Evolutionary conservation across 345 rosid genomes (phyloP), one percentile per base, ranked within the genome.

Genomic region (Melastoma malabathricum): DNA sequence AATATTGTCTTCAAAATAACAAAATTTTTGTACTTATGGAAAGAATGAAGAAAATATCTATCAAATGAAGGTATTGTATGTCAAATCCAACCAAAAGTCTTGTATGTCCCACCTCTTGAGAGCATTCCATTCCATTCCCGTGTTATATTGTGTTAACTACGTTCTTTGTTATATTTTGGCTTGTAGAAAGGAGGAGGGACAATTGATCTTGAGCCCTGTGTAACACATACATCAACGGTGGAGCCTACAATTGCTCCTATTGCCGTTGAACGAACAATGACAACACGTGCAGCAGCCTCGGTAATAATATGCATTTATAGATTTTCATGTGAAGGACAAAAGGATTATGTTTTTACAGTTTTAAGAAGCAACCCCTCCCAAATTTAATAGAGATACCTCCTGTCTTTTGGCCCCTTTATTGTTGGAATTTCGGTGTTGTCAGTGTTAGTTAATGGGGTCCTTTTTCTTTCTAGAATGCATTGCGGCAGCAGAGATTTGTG

Each of bases 241-340:
- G 99, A 93, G 69, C 99, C 99, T 45, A 93, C 99, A 13, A 94
- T 93, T 63, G 99, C 99, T 68, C 99, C 99, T 18, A 78, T 93
- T 60, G 97, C 94, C 58, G 97, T 88, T 58, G 99, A 93, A 67
- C 82, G 99, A 58, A 79, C 99, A 55, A 93, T 93, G 95, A 93
- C 99, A 53, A 93, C 99, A 43, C 76, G 99, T 56, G 99, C 97
- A 31, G 99, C 99, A 39, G 99, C 99, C 66, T 93, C 97, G 75
- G 97, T 93, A 84, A 57, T 58, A 55, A 58, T 44, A 59, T 3
- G 20, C 47, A 19, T 29, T 34, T 34, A 34, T 12, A 34, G 12
- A 10, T 34, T 31, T 34, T 34, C 41, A 34, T 12, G 41, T 9
- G 12, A 34, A 34, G 12, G 6, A 12, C 41, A 10, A 31, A 31